Conservation (phyloP, 345 rosid species). For the Aquilaria malaccensis region DNA sequence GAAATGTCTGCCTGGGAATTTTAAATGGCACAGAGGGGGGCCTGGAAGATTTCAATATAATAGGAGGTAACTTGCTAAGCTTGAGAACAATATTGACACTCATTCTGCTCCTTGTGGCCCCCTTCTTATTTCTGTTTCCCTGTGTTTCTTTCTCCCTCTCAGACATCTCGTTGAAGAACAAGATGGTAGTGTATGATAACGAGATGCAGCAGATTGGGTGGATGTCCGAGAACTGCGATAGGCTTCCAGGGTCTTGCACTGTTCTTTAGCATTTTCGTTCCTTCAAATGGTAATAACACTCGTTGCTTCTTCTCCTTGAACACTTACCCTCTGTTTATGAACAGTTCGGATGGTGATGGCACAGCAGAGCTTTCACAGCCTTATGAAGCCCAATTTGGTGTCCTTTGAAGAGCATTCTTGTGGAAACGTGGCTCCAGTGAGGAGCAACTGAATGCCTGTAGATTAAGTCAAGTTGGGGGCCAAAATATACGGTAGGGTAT, state of each 20-base stretch:
- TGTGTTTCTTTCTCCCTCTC: not conserved
- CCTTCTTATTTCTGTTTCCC: not conserved
- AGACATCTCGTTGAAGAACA: constrained; percentile 60
- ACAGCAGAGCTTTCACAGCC: constrained; percentile 35
- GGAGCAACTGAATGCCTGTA: not conserved
- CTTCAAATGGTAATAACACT: constrained; percentile 7
- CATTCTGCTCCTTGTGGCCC: not conserved
- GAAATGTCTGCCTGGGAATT: constrained; percentile 86
- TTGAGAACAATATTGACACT: not conserved
- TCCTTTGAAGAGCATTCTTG: constrained; percentile 24
- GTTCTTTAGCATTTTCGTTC: constrained; percentile 15
- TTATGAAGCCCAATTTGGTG: constrained; percentile 29
- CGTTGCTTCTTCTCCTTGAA: constrained; percentile 19
- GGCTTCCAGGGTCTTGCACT: constrained; percentile 56
- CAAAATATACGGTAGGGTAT: too few relatives aligned
- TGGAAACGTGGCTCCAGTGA: constrained; percentile 12
- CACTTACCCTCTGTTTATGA: constrained; percentile 18
- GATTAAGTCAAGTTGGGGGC: too few relatives aligned
- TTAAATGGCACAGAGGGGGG: constrained; percentile 57
- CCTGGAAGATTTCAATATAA: constrained; percentile 34
- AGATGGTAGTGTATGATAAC: constrained; percentile 69
- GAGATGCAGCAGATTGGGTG: constrained; percentile 73
- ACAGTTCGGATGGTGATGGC: constrained; percentile 42
- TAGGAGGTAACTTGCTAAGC: constrained; percentile 51
- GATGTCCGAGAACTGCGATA: constrained; percentile 46